Percentiles rank a stretch among this genome's conserved stretches.
These are phyloP conservation scores for Epichloe sp. DNA, from an alignment of 2,329 filamentous ascomycete species.

Conservation along the genomic window DNA sequence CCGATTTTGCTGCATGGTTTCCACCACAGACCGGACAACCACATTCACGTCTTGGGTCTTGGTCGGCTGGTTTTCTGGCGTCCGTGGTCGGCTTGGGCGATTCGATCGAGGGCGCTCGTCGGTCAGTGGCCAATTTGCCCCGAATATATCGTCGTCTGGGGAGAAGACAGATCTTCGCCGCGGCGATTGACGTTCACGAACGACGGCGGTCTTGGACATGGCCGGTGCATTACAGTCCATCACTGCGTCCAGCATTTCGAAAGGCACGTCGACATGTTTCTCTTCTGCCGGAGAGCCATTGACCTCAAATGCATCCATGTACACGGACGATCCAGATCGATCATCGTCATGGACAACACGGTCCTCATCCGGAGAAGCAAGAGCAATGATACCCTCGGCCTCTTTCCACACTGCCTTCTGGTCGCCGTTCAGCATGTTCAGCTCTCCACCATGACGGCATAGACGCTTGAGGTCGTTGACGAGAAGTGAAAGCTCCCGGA, in stretches of 20 bases:
- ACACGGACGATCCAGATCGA: conserved; percentile 24
- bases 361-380: conserved; percentile 59
- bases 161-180: conserved; percentile 50
- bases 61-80: conserved; percentile 23
- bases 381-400: conserved; percentile 73
- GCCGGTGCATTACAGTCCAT: conserved; percentile 29
- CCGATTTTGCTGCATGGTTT: conserved; percentile 50
- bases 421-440: conserved; percentile 49
- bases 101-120: conserved; percentile 24
- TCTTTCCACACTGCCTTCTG: conserved; percentile 59
- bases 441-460: conserved; percentile 53
- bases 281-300: conserved; percentile 31
- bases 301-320: conserved; percentile 28
- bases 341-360: conserved; percentile 23
- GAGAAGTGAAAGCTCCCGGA: conserved; percentile 65
- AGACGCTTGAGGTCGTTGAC: conserved; percentile 76
- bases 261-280: conserved; percentile 24
- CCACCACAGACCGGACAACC: conserved; percentile 48
- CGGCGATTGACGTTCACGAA: conserved; percentile 38
- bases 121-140: conserved; percentile 31
- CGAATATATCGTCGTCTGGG: conserved; percentile 56
- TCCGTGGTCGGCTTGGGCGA: conserved; percentile 28
- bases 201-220: conserved; percentile 37
- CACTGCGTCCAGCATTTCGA: conserved; percentile 30
- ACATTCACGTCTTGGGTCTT: conserved; percentile 28